phyloP scores from a whole-genome alignment of 805 yeast species.

The Candida chilensis region DNA sequence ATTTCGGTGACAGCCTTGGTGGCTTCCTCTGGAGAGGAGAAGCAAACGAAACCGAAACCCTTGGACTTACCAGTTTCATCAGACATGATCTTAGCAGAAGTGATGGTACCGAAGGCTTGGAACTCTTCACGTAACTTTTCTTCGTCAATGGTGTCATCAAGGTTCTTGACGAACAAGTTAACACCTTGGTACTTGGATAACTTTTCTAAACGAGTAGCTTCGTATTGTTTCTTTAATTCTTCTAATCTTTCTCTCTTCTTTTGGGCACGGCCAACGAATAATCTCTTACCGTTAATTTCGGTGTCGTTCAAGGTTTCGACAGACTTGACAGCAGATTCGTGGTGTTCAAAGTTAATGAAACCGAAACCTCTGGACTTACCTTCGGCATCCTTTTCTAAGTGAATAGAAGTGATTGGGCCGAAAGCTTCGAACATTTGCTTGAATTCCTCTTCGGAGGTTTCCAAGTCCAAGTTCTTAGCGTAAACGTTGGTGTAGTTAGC shows the following conservation, averaged over 20 bases:
- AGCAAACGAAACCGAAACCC: conserved; percentile 98
- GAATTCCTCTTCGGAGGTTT: conserved; percentile 63
- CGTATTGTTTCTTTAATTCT: conserved; percentile 92
- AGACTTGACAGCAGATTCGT: conserved; percentile 83
- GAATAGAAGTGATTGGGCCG: conserved; percentile 80
- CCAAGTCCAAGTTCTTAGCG: conserved; percentile 80
- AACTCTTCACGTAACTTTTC: conserved; percentile 89
- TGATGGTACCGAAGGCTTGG: conserved; percentile 86
- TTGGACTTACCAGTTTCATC: conserved; percentile 92
- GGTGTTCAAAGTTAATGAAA: conserved; percentile 84
- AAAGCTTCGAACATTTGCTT: conserved; percentile 58
- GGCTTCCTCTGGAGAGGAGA: conserved; percentile 97
- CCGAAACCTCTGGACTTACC: conserved; percentile 95
- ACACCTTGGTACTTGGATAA: conserved; percentile 94
- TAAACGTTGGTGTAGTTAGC: conserved; percentile 94
- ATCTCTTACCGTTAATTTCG: conserved; percentile 76
- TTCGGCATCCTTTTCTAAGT: conserved; percentile 70
- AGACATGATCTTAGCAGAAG: conserved; percentile 94
- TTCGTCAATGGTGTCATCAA: conserved; percentile 88
- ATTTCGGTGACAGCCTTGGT: conserved; percentile 96
- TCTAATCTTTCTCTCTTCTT: conserved; percentile 96
- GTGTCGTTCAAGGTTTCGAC: conserved; percentile 85
- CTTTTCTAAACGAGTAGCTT: conserved; percentile 85
- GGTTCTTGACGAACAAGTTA: conserved; percentile 92
- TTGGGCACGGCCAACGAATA: conserved; percentile 98